Evolutionary conservation across 345 rosid genomes (phyloP).

Genomic region (Melaleuca quinquenervia): DNA sequence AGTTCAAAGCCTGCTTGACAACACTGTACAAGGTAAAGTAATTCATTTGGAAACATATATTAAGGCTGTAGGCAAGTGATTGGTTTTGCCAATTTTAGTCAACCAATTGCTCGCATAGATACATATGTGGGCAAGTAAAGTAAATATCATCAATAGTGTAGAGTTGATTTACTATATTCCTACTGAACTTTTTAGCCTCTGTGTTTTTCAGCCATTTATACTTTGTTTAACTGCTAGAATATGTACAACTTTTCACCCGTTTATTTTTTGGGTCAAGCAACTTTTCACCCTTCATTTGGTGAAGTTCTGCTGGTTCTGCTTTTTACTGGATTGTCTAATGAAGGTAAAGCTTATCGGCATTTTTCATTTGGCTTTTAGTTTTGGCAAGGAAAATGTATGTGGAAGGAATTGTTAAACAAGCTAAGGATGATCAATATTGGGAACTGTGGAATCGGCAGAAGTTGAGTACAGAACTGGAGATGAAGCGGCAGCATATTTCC

Average conservation of each 20-base stretch:
- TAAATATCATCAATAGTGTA: background rate
- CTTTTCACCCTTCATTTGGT: background rate
- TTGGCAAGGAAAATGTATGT: slow-evolving; percentile 66
- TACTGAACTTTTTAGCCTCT: background rate
- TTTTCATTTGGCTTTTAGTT: slow-evolving; percentile 37
- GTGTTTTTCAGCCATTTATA: background rate
- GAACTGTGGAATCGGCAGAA: slow-evolving; percentile 87
- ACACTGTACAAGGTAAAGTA: slow-evolving; percentile 66
- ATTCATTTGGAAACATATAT: background rate
- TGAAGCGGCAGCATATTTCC: slow-evolving; percentile 49
- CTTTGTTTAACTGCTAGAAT: background rate
- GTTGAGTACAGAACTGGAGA: slow-evolving; percentile 77
- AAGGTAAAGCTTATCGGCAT: background rate
- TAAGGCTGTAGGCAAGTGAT: background rate
- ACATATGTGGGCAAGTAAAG: background rate
- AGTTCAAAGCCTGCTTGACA: slow-evolving; percentile 68
- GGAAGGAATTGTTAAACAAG: slow-evolving; percentile 81
- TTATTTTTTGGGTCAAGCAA: background rate
- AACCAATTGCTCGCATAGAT: background rate
- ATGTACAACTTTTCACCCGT: background rate
- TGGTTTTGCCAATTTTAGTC: background rate
- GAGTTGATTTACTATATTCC: background rate
- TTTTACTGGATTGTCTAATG: background rate
- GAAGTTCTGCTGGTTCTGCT: background rate
- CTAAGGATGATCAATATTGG: slow-evolving; percentile 70